Evolutionary conservation across 305 asterid species (phyloP), one percentile per base, ranked within the genome.

Genomic region (Fraxinus angustifolia): DNA sequence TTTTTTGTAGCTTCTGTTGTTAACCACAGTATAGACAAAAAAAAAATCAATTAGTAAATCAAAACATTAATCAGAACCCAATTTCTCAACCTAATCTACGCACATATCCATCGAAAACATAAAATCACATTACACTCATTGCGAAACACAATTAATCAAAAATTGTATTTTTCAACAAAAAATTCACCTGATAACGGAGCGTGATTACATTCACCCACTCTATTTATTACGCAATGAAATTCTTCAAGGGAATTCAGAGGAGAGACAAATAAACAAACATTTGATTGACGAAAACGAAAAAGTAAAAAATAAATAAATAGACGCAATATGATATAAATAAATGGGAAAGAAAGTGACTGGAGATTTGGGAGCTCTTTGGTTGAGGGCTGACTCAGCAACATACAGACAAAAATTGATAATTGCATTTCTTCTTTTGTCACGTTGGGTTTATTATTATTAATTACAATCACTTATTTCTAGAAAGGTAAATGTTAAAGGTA

Each of bases 351-450:
- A 78, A 31, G 71, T 73, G 80, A 80, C 78, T 11, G 77, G 80
- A 53, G 28, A 26, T 76, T 48, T 8, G 75, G 76, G 73, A 16
- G 3, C 6, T 34, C 68, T 75, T 7, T 70, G 33, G 65, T 42
- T 26, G 36, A 36, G 71, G 35, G 82, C 85, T 79, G 85, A 86
- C 78, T 84, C 89, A 65, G 81, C 86, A 76, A 58, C 72, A 72
- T 34, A 56, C 33, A 76, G 36, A 75, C 83, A 33, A 84, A 21
- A 58, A 58, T 19, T 17, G 6, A 17, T 58, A 17, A 58, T 5
- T 17, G 28, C n/a, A 17, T 58, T 19, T 19, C 8, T n/a, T 17
- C 68, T 16, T 53, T 53, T 14, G 62, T 53, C 62, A 1, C 7
- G 62, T 14, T 53, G 62, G 4, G 23, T 53, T 53, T 53, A 53